Conservation (phyloP, 257 asterid species). For the Galeopsis tetrahit region DNA sequence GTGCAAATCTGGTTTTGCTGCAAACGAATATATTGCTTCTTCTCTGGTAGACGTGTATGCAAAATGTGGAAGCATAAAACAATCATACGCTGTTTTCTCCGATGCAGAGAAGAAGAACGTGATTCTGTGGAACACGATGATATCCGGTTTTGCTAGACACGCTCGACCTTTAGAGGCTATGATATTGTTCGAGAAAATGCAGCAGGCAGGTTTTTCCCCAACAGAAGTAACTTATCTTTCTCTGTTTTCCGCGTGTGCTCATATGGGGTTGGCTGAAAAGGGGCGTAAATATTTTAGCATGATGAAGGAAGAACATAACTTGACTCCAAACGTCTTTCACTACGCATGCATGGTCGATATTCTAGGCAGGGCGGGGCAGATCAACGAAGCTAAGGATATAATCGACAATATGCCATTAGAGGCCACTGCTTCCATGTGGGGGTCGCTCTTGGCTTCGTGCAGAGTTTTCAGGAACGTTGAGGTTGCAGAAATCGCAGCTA, state of each 20-base stretch:
- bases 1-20: slow-evolving; percentile 55
- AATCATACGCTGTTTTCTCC: slow-evolving; percentile 64
- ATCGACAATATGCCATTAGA: slow-evolving; percentile 77
- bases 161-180: slow-evolving; percentile 74
- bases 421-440: slow-evolving; percentile 91
- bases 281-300: slow-evolving; percentile 70
- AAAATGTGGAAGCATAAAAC: slow-evolving; percentile 76
- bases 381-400: slow-evolving; percentile 72
- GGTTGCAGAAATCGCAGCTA: slow-evolving; percentile 79
- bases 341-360: slow-evolving; percentile 88
- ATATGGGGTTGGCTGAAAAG: slow-evolving; percentile 78
- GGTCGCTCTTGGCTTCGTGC: slow-evolving; percentile 85
- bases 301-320: slow-evolving; percentile 64
- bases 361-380: slow-evolving; percentile 71
- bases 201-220: slow-evolving; percentile 55
- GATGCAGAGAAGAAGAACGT: slow-evolving; percentile 60
- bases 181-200: slow-evolving; percentile 91
- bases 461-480: slow-evolving; percentile 71
- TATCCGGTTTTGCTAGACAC: slow-evolving; percentile 82
- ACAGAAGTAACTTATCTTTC: slow-evolving; percentile 72
- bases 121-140: slow-evolving; percentile 82
- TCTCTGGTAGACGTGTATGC: slow-evolving; percentile 87
- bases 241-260: slow-evolving; percentile 81
- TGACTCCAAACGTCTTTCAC: slow-evolving; percentile 68
- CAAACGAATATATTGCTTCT: slow-evolving; percentile 57